phyloP scores from a whole-genome alignment of 345 rosid species.

The Euphorbia lathyris region DNA sequence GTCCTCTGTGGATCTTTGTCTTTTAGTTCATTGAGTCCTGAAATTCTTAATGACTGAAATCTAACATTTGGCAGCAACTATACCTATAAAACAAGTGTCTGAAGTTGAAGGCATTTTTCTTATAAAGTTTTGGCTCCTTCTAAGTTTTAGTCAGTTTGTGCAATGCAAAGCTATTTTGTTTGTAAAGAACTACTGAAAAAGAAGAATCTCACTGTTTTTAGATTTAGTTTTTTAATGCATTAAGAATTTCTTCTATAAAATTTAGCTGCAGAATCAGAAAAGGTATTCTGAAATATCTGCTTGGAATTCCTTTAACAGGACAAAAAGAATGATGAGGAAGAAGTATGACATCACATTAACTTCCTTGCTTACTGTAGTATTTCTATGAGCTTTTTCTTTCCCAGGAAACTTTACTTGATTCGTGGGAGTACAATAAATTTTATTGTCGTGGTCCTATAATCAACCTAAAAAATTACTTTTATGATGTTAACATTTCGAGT shows the following conservation, averaged over 20 bases:
- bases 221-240: neutral
- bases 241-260: neutral
- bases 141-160: neutral
- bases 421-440: neutral
- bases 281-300: neutral
- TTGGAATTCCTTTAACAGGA: neutral
- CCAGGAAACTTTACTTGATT: neutral
- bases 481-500: neutral
- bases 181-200: neutral
- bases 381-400: constrained; percentile 2
- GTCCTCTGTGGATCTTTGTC: neutral
- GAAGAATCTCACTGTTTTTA: neutral
- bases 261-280: neutral
- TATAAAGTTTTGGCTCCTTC: neutral
- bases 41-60: neutral
- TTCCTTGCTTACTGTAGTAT: neutral
- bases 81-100: neutral
- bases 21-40: neutral
- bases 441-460: neutral
- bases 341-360: neutral
- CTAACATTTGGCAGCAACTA: neutral
- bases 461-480: too few species aligned
- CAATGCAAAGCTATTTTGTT: neutral
- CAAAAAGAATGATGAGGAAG: neutral
- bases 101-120: neutral